Evolutionary conservation across 106 monocot genomes (phyloP), one percentile per base, ranked within the genome.

Genomic region (Acorus gramineus): DNA sequence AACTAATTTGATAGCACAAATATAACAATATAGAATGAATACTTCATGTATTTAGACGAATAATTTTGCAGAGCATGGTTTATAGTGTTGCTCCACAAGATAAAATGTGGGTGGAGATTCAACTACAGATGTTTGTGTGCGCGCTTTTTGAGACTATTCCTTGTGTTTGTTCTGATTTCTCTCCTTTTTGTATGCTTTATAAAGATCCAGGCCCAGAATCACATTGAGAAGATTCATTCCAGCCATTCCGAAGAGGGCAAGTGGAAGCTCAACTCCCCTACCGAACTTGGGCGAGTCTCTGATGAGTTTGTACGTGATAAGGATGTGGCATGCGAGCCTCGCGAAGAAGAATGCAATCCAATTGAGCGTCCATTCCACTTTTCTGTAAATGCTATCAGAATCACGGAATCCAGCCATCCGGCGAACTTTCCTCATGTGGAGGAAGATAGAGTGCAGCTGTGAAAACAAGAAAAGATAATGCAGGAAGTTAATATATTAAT

Each of bases 151-250:
- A 50, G 5, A 12, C 43, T 62, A 93, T 2, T 82, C 80, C 56
- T 56, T 58, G 49, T 46, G 67, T 52, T 54, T 78, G 12, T 65
- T 79, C 74, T 71, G 87, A 67, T 48, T 81, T 53, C 57, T 62
- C 67, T 96, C 95, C 4, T 80, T 69, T 49, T 63, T 78, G 56
- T 74, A 91, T 11, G 95, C 87, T 72, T 68, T 82, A 51, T 74
- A 75, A 63, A 96, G 85, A 75, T 91, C 95, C 46, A 80, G 74
- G 2, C 95, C 95, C 9, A 91, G 85, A 60, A 77, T 77, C 56
- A 96, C n/a, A 66, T 96, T 96, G 11, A 90, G 76, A 59, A 85
- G 2, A 70, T 96, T 90, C 90, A 96, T 90, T 44, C 90, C 95
- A 57, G 77, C 74, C 87, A 96, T 96, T 13, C 95, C 95, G 52